Conservation (phyloP, 2,329 filamentous ascomycete species). For the Neofusicoccum ribis region DNA sequence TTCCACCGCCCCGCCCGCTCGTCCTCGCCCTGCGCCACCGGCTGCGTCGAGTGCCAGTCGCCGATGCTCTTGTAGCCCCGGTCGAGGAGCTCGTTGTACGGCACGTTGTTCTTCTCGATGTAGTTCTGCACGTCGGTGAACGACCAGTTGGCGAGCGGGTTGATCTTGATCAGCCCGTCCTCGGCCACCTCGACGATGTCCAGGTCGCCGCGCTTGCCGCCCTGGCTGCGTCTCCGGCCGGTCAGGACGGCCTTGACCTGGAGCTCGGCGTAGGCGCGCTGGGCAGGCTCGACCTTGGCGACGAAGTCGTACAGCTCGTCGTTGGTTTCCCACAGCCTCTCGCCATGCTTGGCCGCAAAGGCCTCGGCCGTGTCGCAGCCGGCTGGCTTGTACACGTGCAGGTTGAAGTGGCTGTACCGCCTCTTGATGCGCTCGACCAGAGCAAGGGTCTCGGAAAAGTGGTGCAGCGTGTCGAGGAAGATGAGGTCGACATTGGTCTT, state of each 20-base stretch:
- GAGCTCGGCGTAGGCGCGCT: slow-evolving; percentile 85
- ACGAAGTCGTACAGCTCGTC: slow-evolving; percentile 93
- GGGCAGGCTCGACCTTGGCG: slow-evolving; percentile 95
- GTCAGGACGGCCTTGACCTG: slow-evolving; percentile 89
- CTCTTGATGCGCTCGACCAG: slow-evolving; percentile 67
- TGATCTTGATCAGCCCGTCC: slow-evolving; percentile 91
- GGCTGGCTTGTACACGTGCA: slow-evolving; percentile 89
- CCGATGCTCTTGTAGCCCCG: slow-evolving; percentile 97
- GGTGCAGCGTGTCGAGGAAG: slow-evolving; percentile 57
- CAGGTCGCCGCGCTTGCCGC: slow-evolving; percentile 85
- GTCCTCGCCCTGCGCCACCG: slow-evolving; percentile 87
- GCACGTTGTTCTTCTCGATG: slow-evolving; percentile 80
- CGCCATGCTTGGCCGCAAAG: slow-evolving; percentile 80
- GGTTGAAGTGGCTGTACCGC: slow-evolving; percentile 73
- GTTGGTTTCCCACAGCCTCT: slow-evolving; percentile 79
- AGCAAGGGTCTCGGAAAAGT: slow-evolving; percentile 53
- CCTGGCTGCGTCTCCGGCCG: slow-evolving; percentile 87
- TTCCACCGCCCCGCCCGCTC: slow-evolving; percentile 97
- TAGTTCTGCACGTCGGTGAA: slow-evolving; percentile 90
- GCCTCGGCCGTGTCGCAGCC: slow-evolving; percentile 71
- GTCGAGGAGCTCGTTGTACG: slow-evolving; percentile 90
- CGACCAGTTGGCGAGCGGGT: slow-evolving; percentile 91
- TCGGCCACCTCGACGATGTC: slow-evolving; percentile 93
- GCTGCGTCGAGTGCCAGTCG: slow-evolving; percentile 95
- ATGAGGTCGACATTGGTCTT: slow-evolving; percentile 54